phyloP scores from a whole-genome alignment of 805 yeast species.

The Maudiozyma serrabonitensis region DNA sequence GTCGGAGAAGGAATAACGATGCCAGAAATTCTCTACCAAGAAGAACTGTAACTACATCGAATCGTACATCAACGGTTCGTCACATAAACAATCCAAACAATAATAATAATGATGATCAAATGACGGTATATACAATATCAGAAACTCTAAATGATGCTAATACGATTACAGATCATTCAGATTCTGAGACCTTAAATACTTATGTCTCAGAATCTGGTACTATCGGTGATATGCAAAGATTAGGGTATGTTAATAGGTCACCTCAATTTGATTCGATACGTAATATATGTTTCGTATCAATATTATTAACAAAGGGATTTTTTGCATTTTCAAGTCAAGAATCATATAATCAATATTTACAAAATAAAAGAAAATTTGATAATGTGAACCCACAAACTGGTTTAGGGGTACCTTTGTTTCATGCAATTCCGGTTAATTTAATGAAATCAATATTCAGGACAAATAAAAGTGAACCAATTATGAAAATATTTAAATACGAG shows the following conservation, averaged over 20 bases:
- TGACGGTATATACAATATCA: conserved; percentile 5
- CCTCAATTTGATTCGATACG: conserved; percentile 22
- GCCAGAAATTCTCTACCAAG: neutral
- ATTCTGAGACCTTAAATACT: conserved; percentile 14
- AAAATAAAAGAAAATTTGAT: conserved; percentile 22
- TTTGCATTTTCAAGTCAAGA: conserved; percentile 32
- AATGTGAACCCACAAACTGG: conserved; percentile 12
- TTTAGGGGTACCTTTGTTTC: conserved; percentile 31
- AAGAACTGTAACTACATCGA: neutral
- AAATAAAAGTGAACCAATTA: conserved; percentile 16
- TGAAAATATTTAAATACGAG: conserved; percentile 25
- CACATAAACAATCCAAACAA: neutral
- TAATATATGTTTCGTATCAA: conserved; percentile 27
- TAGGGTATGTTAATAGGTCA: conserved; percentile 24
- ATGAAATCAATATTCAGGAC: conserved; percentile 25
- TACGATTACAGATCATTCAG: conserved; percentile 3
- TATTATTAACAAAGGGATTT: conserved; percentile 30
- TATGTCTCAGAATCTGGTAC: conserved; percentile 20
- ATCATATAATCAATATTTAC: conserved; percentile 21
- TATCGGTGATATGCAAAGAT: conserved; percentile 21
- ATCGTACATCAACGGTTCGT: neutral
- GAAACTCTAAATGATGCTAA: neutral
- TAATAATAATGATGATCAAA: conserved; percentile 10
- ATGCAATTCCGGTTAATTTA: conserved; percentile 23
- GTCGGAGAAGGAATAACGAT: conserved; percentile 2